Base-by-base conservation (phyloP, 2,329 filamentous ascomycete genomes). In the Cordyceps fumosorosea region DNA sequence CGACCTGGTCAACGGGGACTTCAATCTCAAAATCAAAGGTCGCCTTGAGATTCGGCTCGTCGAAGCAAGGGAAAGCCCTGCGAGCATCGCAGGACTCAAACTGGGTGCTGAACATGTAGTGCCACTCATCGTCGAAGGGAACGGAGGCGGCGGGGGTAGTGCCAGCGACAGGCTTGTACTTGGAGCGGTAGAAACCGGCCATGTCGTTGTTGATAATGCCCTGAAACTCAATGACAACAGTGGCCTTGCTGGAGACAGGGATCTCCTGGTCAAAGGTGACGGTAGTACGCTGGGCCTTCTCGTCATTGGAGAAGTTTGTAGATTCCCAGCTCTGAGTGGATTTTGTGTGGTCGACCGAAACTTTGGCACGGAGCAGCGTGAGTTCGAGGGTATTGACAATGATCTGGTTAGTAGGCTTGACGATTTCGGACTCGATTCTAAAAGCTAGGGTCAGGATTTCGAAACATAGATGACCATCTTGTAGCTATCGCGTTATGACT, bases 41-140 rank as follows among this genome's bases (percentile, higher is more conserved):
- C 12, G 95, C 91, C 78, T 99, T 99, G 66, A 98, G 83, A 71
- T 96, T 96, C 48, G 95, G 95, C 78, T 99, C 95, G 72, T 99
- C 95, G 71, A 98, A 98, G 79, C 95, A 99, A 54, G 95, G 95
- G 77, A 99, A 97, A 10, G 95, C 93, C 67, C 93, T 84, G 66
- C 95, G 89, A 65, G 95, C 95, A 77, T 99, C 95, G 71, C 92
- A 96, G 52, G 93, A 89, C 80, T 99, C 95, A 72, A 99, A 99
- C 74, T 99, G 95, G 55, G 95, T 99, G 79, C 91, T 96, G 75
- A 96, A 81, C 90, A 93, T 93, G 72, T 84, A 84, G 74, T 86
- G 84, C 72, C 81, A 84, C 69, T 86, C 81, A 53, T 81, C 81
- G 66, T 88, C 91, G 71, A 82, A 89, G 32, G 92, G 90, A 1